These are phyloP conservation scores for Metschnikowia shivogae DNA, from an alignment of 805 yeast species.

Conservation along the genomic window DNA sequence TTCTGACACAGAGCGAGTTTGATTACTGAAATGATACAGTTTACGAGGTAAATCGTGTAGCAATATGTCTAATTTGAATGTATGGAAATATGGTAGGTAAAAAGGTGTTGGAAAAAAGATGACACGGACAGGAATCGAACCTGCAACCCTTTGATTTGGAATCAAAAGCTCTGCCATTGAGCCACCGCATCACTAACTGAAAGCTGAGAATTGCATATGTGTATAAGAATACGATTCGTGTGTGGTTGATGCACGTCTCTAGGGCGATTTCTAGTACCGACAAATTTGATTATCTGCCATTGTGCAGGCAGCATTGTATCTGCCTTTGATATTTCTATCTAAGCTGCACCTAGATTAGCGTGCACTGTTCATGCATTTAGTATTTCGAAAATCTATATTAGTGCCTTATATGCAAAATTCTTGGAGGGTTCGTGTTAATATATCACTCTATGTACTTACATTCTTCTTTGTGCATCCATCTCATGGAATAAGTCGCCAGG, in stretches of 20 bases:
- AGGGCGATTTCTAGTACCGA: background rate
- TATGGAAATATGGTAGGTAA: too few relatives aligned
- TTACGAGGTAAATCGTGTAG: too few relatives aligned
- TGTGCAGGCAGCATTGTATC: too few relatives aligned
- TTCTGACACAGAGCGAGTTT: conserved; percentile 1
- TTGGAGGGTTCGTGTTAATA: too few relatives aligned
- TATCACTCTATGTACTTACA: background rate
- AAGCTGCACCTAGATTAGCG: too few relatives aligned
- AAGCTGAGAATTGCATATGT: background rate
- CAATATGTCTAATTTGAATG: too few relatives aligned
- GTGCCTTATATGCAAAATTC: too few relatives aligned
- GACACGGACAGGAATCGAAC: conserved; percentile 25
- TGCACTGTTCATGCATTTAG: too few relatives aligned
- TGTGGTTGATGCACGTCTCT: too few relatives aligned
- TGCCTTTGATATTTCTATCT: too few relatives aligned
- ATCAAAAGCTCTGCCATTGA: conserved; percentile 24
- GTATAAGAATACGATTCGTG: background rate
- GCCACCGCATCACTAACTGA: conserved; percentile 19
- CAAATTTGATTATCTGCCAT: background rate
- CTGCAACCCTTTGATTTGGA: conserved; percentile 25
- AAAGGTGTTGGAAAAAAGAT: background rate
- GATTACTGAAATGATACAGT: background rate
- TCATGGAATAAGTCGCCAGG: conserved; percentile 43
- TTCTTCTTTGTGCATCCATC: conserved; percentile 38
- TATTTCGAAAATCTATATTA: too few relatives aligned